Evolutionary conservation across 1,284 basidiomycete genomes (phyloP).

Genomic region (Pseudozyma pruni): DNA sequence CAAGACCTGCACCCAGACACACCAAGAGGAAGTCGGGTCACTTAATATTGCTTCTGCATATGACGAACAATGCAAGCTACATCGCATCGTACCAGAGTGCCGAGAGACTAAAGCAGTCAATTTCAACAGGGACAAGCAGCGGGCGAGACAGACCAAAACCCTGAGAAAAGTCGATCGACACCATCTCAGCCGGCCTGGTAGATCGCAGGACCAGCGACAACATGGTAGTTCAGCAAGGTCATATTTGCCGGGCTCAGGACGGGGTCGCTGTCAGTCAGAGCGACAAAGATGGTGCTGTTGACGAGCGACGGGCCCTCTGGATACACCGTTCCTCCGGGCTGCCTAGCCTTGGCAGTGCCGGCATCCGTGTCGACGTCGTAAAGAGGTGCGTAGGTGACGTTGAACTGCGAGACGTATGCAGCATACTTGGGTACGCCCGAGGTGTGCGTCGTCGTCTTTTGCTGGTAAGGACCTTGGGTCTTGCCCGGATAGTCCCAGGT

Average conservation of each 20-base stretch:
- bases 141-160: no score
- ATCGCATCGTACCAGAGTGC: no score
- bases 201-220: slow-evolving; percentile 55
- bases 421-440: slow-evolving; percentile 45
- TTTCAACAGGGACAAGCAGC: no score
- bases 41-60: no score
- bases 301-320: slow-evolving; percentile 31
- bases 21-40: no score
- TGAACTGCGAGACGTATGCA: slow-evolving; percentile 54
- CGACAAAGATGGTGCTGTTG: slow-evolving; percentile 55
- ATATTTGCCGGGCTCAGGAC: slow-evolving; percentile 51
- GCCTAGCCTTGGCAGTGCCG: slow-evolving; percentile 47
- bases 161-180: no score
- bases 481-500: slow-evolving; percentile 50
- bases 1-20: no score
- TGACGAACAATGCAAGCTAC: no score
- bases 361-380: slow-evolving; percentile 48
- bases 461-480: slow-evolving; percentile 51
- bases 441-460: slow-evolving; percentile 47
- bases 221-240: slow-evolving; percentile 48
- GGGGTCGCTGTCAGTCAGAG: slow-evolving; percentile 39
- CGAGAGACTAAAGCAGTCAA: no score
- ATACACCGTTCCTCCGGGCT: slow-evolving; percentile 44
- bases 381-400: slow-evolving; percentile 53
- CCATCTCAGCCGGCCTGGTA: slow-evolving; percentile 53